Evolutionary conservation across 345 rosid genomes (phyloP).

Genomic region (Pistacia integerrima): DNA sequence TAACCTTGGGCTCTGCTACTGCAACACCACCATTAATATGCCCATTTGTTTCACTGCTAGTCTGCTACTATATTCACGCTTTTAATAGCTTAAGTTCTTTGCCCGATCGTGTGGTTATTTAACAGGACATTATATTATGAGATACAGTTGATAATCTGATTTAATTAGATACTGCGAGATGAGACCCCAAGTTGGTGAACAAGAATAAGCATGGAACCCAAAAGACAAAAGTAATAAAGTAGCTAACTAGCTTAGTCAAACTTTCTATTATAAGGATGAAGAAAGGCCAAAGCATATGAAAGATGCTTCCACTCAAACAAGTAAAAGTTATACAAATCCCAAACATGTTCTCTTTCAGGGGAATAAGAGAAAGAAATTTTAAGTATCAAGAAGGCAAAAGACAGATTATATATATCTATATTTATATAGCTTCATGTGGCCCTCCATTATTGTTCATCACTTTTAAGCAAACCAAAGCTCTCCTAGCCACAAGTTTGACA

Average conservation of each 20-base stretch:
- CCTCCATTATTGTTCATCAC: conserved; percentile 14
- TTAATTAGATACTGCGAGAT: too few species aligned
- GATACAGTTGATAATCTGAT: too few species aligned
- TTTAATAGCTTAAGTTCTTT: too few species aligned
- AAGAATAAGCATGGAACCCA: not conserved
- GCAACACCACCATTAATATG: too few species aligned
- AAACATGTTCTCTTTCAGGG: conserved; percentile 40
- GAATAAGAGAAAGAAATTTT: conserved; percentile 16
- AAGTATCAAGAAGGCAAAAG: conserved; percentile 21
- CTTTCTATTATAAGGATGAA: not conserved
- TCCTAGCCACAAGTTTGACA: conserved; percentile 37
- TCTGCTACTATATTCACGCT: too few species aligned
- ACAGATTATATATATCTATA: not conserved
- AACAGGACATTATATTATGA: too few species aligned
- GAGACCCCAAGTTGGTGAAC: not conserved
- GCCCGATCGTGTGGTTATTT: too few species aligned
- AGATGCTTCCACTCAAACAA: conserved; percentile 35
- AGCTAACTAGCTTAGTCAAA: not conserved
- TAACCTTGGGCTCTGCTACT: too few species aligned
- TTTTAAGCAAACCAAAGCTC: not conserved
- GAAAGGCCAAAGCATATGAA: not conserved
- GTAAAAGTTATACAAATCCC: conserved; percentile 26
- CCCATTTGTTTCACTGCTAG: too few species aligned
- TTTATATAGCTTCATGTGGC: conserved; percentile 14
- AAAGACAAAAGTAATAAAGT: not conserved